Evolutionary conservation across 1,139 yeast genomes (phyloP).

Genomic region (Debaryomyces fabryi): DNA sequence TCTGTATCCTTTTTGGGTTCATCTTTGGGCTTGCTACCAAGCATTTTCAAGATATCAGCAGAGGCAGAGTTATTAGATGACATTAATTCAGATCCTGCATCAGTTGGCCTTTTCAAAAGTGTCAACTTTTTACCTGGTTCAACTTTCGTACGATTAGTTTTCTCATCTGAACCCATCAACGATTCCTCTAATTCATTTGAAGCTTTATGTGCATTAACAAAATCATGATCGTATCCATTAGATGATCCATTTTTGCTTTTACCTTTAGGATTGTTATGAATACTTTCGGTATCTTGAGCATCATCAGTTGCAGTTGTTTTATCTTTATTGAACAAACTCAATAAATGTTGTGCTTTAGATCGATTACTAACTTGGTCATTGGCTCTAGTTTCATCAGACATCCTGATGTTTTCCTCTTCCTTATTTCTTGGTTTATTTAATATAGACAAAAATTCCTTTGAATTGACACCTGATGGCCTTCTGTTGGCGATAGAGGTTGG

Average conservation of each 20-base stretch:
- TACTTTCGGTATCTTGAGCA: not conserved
- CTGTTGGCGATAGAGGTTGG: slow-evolving; percentile 38
- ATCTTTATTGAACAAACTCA: slow-evolving; percentile 37
- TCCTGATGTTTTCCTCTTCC: slow-evolving; percentile 20
- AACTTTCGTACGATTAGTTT: slow-evolving; percentile 12
- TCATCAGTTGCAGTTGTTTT: not conserved
- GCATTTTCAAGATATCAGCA: slow-evolving; percentile 26
- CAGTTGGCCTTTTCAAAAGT: slow-evolving; percentile 32
- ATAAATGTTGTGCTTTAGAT: slow-evolving; percentile 42
- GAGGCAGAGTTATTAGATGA: slow-evolving; percentile 13
- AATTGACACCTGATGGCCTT: slow-evolving; percentile 41
- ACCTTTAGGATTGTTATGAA: not conserved
- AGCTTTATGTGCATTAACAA: slow-evolving; percentile 19
- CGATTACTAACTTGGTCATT: slow-evolving; percentile 25
- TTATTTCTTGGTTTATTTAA: slow-evolving; percentile 36
- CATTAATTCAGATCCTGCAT: not conserved
- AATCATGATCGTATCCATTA: slow-evolving; percentile 4
- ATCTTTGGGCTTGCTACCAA: slow-evolving; percentile 17
- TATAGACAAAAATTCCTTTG: slow-evolving; percentile 56
- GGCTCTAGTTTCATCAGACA: not conserved
- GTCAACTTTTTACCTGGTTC: slow-evolving; percentile 33
- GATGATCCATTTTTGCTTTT: not conserved
- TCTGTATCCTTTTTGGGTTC: not conserved
- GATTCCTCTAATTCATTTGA: slow-evolving; percentile 35
- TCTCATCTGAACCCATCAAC: slow-evolving; percentile 14